Conservation (phyloP, 495 filamentous ascomycete species). For the Cercophora samala region DNA sequence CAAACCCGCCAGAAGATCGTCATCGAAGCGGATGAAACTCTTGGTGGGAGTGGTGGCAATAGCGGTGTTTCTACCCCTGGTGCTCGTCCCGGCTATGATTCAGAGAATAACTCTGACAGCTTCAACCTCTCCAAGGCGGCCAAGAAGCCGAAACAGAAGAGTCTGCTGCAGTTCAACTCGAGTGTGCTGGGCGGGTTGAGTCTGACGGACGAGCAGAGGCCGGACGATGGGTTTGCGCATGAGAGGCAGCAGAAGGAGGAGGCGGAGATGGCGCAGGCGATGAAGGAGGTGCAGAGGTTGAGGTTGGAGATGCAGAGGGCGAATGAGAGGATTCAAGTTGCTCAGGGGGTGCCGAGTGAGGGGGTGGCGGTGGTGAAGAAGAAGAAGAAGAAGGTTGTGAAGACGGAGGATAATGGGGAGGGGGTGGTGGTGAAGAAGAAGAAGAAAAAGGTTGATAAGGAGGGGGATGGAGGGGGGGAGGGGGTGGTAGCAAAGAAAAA, state of each 20-base stretch:
- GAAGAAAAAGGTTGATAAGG: slow-evolving; percentile 41
- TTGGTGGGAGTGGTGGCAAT: slow-evolving; percentile 42
- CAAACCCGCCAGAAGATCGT: slow-evolving; percentile 50
- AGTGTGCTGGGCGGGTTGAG: slow-evolving; percentile 68
- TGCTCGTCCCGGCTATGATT: slow-evolving; percentile 40
- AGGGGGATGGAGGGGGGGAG: slow-evolving; percentile 15
- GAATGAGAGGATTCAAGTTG: slow-evolving; percentile 72
- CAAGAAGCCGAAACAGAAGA: slow-evolving; percentile 44
- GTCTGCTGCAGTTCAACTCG: slow-evolving; percentile 78
- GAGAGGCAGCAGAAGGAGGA: slow-evolving; percentile 64
- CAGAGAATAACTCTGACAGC: slow-evolving; percentile 41
- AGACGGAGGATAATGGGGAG: slow-evolving; percentile 30
- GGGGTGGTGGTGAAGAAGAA: slow-evolving; percentile 47
- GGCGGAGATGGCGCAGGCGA: slow-evolving; percentile 76
- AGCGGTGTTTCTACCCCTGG: slow-evolving; percentile 41
- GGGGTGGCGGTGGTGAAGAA: slow-evolving; percentile 77
- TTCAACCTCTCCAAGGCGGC: slow-evolving; percentile 33
- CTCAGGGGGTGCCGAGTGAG: slow-evolving; percentile 65
- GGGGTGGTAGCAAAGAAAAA: slow-evolving; percentile 48
- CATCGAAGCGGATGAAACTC: slow-evolving; percentile 61
- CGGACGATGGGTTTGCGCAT: slow-evolving; percentile 38
- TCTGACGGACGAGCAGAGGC: slow-evolving; percentile 47
- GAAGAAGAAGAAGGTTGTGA: slow-evolving; percentile 55
- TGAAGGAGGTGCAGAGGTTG: slow-evolving; percentile 80
- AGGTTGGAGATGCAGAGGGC: slow-evolving; percentile 88